Evolutionary conservation across 2,329 filamentous ascomycete species (phyloP).

Genomic region (Orbilia brochopaga): DNA sequence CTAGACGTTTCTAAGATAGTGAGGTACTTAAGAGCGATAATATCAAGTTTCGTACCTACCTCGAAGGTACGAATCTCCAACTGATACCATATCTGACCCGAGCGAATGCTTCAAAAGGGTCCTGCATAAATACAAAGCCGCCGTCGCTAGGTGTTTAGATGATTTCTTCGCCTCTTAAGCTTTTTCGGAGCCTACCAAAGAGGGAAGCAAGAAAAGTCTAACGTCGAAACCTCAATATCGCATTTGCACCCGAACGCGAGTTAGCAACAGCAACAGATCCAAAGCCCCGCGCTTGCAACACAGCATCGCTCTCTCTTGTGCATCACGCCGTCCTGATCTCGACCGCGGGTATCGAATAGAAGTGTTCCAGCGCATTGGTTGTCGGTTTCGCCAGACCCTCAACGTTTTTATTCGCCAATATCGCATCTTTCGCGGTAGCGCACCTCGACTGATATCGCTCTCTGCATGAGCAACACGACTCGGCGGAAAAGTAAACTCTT

Average conservation of each 20-base stretch:
- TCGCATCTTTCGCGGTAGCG: background rate
- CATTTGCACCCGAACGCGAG: background rate
- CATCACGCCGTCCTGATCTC: background rate
- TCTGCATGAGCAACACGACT: background rate
- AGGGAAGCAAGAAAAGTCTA: background rate
- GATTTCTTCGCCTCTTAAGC: background rate
- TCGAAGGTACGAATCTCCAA: conserved; percentile 13
- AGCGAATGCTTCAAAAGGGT: background rate
- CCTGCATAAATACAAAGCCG: conserved; percentile 20
- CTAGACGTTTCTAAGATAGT: conserved; percentile 35
- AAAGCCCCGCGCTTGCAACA: background rate
- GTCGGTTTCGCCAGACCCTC: background rate
- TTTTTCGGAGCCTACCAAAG: background rate
- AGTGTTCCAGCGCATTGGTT: background rate
- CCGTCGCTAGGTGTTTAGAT: background rate
- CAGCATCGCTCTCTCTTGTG: background rate
- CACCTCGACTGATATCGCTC: background rate
- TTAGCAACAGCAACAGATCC: background rate
- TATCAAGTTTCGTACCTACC: conserved; percentile 30
- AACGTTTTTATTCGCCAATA: background rate
- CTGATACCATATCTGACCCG: conserved; percentile 2
- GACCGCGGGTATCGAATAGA: background rate
- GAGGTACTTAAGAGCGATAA: conserved; percentile 40
- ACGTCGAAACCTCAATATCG: conserved; percentile 1
- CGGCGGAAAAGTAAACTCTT: background rate